Conservation (phyloP, 2,329 filamentous ascomycete genomes). For the Aspergillus sp. region DNA sequence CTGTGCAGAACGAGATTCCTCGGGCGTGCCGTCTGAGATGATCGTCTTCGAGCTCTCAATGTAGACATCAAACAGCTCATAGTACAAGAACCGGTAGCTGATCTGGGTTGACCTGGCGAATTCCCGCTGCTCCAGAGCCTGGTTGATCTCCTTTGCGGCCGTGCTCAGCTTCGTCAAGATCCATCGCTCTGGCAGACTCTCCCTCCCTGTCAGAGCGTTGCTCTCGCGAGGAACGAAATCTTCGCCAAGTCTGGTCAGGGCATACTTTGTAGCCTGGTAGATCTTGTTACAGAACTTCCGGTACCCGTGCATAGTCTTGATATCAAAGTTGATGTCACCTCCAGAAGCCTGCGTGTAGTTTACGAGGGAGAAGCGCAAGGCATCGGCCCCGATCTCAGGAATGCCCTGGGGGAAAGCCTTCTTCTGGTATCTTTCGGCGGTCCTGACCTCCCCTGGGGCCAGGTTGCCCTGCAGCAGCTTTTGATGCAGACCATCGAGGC, state of each 20-base stretch:
- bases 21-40: conserved; percentile 35
- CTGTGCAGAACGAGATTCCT: conserved; percentile 51
- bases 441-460: conserved; percentile 76
- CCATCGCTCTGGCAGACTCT: conserved; percentile 48
- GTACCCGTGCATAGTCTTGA: conserved; percentile 90
- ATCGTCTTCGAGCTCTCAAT: conserved; percentile 50
- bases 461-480: conserved; percentile 83
- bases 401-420: conserved; percentile 91
- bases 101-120: conserved; percentile 42
- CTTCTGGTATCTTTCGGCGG: conserved; percentile 92
- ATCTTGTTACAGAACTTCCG: conserved; percentile 97
- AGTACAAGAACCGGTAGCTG: conserved; percentile 49
- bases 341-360: conserved; percentile 72
- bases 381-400: conserved; percentile 90
- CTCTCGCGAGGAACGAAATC: conserved; percentile 44
- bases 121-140: conserved; percentile 45
- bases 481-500: conserved; percentile 72
- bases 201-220: conserved; percentile 37
- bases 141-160: conserved; percentile 44
- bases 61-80: conserved; percentile 49
- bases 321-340: conserved; percentile 60
- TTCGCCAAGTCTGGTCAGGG: conserved; percentile 57
- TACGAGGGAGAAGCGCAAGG: conserved; percentile 84
- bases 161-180: conserved; percentile 48
- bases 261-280: conserved; percentile 94